phyloP scores from a whole-genome alignment of 805 yeast genomes.

The Metschnikowia arizonensis region DNA sequence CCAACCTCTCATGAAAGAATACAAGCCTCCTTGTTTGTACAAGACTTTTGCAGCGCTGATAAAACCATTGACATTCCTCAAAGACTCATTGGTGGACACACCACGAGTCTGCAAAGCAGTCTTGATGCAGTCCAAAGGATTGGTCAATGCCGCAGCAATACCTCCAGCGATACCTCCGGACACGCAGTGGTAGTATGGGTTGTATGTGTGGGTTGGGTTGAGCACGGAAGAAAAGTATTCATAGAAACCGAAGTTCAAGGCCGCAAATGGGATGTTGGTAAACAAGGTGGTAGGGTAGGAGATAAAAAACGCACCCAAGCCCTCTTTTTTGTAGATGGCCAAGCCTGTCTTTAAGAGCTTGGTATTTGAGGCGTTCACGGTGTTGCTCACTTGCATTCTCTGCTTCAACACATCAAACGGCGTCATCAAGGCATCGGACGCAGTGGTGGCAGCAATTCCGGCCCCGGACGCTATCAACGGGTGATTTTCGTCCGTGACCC shows the following conservation, averaged over 20 bases:
- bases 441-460: conserved; percentile 89
- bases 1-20: conserved; percentile 78
- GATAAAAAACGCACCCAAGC: conserved; percentile 76
- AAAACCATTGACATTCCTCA: conserved; percentile 62
- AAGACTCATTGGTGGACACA: conserved; percentile 41
- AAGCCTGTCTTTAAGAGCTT: conserved; percentile 37
- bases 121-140: conserved; percentile 91
- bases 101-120: conserved; percentile 86
- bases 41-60: conserved; percentile 66
- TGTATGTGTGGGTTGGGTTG: conserved; percentile 75
- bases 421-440: conserved; percentile 93
- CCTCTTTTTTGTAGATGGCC: conserved; percentile 56
- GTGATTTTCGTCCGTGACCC: conserved; percentile 63
- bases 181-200: conserved; percentile 87
- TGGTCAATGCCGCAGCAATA: conserved; percentile 88
- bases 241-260: conserved; percentile 87
- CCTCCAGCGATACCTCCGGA: conserved; percentile 96
- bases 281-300: conserved; percentile 92
- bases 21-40: conserved; percentile 52
- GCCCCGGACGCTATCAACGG: conserved; percentile 82
- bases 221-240: conserved; percentile 75
- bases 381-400: conserved; percentile 66
- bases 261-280: conserved; percentile 93
- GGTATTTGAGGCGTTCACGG: conserved; percentile 24
- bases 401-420: conserved; percentile 96